Evolutionary conservation across 1,284 basidiomycete species (phyloP).

Genomic region (Ceratobasidium papillatum): DNA sequence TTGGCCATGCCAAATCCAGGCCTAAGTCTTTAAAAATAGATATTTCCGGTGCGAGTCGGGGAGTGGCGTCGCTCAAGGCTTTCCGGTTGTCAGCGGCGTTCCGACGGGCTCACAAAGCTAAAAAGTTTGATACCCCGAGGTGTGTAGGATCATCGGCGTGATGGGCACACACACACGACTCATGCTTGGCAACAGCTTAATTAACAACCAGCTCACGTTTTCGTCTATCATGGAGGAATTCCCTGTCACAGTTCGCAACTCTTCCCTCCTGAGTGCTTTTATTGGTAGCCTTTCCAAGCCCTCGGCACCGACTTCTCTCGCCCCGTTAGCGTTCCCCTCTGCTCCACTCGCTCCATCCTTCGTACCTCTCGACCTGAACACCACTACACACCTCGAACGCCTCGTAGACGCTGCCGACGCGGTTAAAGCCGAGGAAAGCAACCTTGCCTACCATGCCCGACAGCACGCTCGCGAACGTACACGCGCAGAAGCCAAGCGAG

Average conservation of each 20-base stretch:
- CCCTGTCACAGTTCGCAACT: conserved; percentile 88
- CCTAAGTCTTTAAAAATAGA: conserved; percentile 47
- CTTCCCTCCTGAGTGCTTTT: conserved; percentile 87
- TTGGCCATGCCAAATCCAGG: neutral
- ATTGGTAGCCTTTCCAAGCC: conserved; percentile 65
- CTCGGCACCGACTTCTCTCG: conserved; percentile 49
- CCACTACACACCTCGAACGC: conserved; percentile 52
- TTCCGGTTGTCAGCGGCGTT: conserved; percentile 88
- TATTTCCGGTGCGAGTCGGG: conserved; percentile 71
- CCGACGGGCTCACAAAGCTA: conserved; percentile 84
- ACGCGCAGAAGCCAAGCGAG: conserved; percentile 85
- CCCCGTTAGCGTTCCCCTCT: conserved; percentile 62
- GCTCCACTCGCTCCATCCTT: conserved; percentile 57
- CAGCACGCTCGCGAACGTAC: conserved; percentile 91
- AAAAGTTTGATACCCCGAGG: conserved; percentile 89
- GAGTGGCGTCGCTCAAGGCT: conserved; percentile 90
- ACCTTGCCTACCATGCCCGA: conserved; percentile 89
- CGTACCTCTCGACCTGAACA: conserved; percentile 49
- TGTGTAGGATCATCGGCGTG: conserved; percentile 51
- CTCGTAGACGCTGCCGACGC: conserved; percentile 86
- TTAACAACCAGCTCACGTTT: conserved; percentile 87
- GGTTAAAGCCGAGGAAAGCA: conserved; percentile 91
- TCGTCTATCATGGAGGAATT: conserved; percentile 90
- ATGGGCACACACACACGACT: neutral
- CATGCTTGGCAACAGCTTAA: conserved; percentile 64